Conservation (phyloP, 371 early-diverging fungal genomes). For the Rhizopus sp. region DNA sequence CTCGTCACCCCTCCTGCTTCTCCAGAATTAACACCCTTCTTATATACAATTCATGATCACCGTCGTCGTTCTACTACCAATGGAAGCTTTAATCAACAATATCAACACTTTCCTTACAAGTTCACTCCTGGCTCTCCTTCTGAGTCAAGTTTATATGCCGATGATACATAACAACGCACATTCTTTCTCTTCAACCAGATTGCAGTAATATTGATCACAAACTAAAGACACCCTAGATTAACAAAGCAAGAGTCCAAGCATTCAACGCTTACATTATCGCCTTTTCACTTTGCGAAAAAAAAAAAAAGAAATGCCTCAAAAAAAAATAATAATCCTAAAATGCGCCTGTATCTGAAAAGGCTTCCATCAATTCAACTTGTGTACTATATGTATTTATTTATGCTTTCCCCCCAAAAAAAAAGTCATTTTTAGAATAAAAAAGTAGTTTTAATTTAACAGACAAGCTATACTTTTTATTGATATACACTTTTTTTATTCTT, state of each 20-base stretch:
- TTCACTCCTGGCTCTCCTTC: constrained; percentile 22
- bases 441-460: no score
- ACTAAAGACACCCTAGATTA: not conserved
- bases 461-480: no score
- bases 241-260: not conserved
- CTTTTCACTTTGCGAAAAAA: not conserved
- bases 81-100: constrained; percentile 5
- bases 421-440: no score
- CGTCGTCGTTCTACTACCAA: constrained; percentile 18
- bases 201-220: not conserved
- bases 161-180: constrained; percentile 30
- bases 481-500: no score
- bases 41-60: constrained; percentile 19
- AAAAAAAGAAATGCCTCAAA: not conserved
- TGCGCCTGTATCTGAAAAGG: constrained; percentile 1
- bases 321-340: not conserved
- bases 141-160: constrained; percentile 20
- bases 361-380: not conserved
- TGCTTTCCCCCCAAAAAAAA: no score
- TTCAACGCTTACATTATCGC: constrained; percentile 2
- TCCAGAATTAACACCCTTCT: constrained; percentile 19
- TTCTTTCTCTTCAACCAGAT: constrained; percentile 65
- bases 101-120: constrained; percentile 14
- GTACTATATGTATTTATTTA: no score
- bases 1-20: constrained; percentile 20